Conservation (phyloP, 805 yeast genomes). For the Wickerhamiella sorbophila region DNA sequence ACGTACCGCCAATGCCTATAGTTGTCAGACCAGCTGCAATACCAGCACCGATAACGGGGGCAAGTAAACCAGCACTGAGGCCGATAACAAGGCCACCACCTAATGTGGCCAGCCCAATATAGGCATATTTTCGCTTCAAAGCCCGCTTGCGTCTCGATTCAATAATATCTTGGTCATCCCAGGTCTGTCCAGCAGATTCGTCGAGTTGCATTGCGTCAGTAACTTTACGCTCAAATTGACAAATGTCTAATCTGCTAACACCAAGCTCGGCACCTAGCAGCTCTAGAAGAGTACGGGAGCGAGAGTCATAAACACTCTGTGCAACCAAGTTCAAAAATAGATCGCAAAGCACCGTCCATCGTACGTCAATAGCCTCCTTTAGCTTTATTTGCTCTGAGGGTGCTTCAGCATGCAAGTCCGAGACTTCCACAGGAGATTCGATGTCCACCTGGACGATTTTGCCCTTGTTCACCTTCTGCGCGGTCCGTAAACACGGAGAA, state of each 20-base stretch:
- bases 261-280: slow-evolving; percentile 50
- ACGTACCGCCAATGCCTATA: slow-evolving; percentile 85
- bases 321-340: slow-evolving; percentile 64
- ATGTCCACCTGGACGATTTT: slow-evolving; percentile 7
- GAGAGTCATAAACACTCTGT: slow-evolving; percentile 76
- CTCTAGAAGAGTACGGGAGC: slow-evolving; percentile 70
- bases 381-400: background rate
- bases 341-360: slow-evolving; percentile 93
- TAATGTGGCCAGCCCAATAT: slow-evolving; percentile 86
- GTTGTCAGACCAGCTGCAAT: slow-evolving; percentile 94
- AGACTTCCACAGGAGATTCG: slow-evolving; percentile 2
- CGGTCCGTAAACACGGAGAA: slow-evolving; percentile 42
- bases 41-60: slow-evolving; percentile 98
- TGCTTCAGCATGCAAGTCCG: slow-evolving; percentile 10
- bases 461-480: slow-evolving; percentile 13
- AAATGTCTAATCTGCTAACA: slow-evolving; percentile 50
- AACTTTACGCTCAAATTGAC: slow-evolving; percentile 79
- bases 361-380: slow-evolving; percentile 45
- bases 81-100: slow-evolving; percentile 95
- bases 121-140: slow-evolving; percentile 54
- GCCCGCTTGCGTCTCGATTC: slow-evolving; percentile 55
- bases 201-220: slow-evolving; percentile 85
- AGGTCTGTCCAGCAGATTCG: slow-evolving; percentile 60
- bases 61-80: slow-evolving; percentile 83
- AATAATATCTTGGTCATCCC: slow-evolving; percentile 59